phyloP scores from a whole-genome alignment of 306 rosid species.

The Pyrus communis region DNA sequence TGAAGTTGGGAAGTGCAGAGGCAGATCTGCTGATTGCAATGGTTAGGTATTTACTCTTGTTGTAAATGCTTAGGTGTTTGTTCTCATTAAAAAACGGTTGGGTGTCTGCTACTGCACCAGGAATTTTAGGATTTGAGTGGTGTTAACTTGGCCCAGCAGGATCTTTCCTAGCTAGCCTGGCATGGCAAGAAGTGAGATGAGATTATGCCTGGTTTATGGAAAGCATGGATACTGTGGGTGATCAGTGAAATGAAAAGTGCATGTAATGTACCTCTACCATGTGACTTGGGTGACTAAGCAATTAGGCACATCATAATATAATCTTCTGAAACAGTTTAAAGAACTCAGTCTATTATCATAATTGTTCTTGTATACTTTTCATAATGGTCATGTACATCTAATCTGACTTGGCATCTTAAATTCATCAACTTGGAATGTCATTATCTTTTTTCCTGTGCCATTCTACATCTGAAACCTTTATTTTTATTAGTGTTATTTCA shows the following conservation, averaged over 20 bases:
- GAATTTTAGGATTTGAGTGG: background rate
- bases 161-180: background rate
- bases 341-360: background rate
- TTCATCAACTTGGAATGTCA: background rate
- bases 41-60: too few relatives aligned
- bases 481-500: slow-evolving; percentile 2
- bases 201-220: background rate
- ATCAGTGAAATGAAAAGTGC: background rate
- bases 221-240: background rate
- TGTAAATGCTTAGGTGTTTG: background rate
- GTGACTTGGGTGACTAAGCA: background rate
- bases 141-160: background rate
- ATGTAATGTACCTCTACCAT: background rate
- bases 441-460: background rate
- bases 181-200: background rate
- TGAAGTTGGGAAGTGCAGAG: too few relatives aligned
- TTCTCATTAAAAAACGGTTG: background rate
- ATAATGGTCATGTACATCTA: background rate
- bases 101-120: too few relatives aligned
- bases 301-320: background rate
- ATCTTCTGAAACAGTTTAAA: background rate
- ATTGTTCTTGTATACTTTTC: background rate
- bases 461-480: background rate
- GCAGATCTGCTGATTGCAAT: background rate
- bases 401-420: background rate